Conservation (phyloP, 257 asterid genomes). For the Paraleonurus japonicus region DNA sequence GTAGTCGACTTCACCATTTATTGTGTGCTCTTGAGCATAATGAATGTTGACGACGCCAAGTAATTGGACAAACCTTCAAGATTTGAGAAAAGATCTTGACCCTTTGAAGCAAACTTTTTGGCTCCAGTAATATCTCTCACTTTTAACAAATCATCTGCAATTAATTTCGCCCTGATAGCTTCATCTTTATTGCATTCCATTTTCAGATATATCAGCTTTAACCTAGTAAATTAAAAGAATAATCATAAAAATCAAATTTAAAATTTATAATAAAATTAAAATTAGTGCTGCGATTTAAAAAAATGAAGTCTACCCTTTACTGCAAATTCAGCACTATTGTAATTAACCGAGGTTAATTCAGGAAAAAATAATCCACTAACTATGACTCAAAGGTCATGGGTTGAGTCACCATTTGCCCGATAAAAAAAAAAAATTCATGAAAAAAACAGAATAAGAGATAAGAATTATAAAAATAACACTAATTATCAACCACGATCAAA, state of each 20-base stretch:
- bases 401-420: too few species aligned
- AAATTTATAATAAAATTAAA: conserved; percentile 9
- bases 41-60: conserved; percentile 45
- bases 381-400: too few species aligned
- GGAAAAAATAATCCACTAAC: too few species aligned
- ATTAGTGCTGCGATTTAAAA: neutral
- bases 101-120: conserved; percentile 53
- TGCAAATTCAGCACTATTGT: neutral
- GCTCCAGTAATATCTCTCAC: conserved; percentile 53
- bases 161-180: conserved; percentile 52
- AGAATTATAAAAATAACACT: conserved; percentile 13
- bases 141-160: conserved; percentile 54
- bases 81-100: conserved; percentile 50
- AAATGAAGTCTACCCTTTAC: neutral
- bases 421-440: neutral
- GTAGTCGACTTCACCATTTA: conserved; percentile 51
- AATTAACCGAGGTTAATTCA: conserved; percentile 4
- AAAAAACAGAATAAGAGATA: neutral
- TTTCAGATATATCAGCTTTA: neutral
- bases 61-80: conserved; percentile 69
- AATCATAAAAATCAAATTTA: conserved; percentile 1
- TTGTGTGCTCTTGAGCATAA: conserved; percentile 42
- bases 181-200: conserved; percentile 72
- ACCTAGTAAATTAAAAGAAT: conserved; percentile 25
- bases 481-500: conserved; percentile 25